Base-by-base conservation (phyloP, 495 filamentous ascomycete species). In the Cairneyella variabilis region DNA sequence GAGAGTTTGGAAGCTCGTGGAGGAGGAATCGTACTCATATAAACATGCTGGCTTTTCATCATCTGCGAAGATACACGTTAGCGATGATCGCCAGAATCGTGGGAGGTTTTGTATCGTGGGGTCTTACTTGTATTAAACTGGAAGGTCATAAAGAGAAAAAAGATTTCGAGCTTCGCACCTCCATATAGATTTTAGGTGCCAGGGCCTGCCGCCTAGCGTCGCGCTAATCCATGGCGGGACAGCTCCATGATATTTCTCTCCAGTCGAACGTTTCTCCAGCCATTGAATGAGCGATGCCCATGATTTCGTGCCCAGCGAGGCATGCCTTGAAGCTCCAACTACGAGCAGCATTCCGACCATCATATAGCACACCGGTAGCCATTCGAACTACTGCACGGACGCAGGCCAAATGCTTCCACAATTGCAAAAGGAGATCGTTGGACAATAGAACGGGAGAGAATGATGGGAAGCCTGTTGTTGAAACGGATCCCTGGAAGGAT, bases 21-120 rank as follows among this genome's bases (percentile, higher is more conserved):
- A 76, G 76, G 76, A 74, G 78, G 80, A 75, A 82, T 81, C 79
- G 72, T 72, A 77, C 79, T 96, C 90, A 92, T 84, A 85, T 71
- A 62, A 83, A 86, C 92, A 97, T 92, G 77, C 88, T 87, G 87
- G 82, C 89, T 88, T 96, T 95, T 97, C 93, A 97, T 98, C 93
- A 97, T 95, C 89, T 96, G 67, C 3, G 48, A 56, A 41, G 46
- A 46, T 42, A 34, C 12, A 25, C 39, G 66, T 85, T 69, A 85
- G 81, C 64, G n/a, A n/a, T n/a, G n/a, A n/a, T n/a, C n/a, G n/a
- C n/a, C n/a, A n/a, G n/a, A n/a, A n/a, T n/a, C n/a, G n/a, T n/a
- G n/a, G n/a, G n/a, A n/a, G n/a, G n/a, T n/a, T n/a, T n/a, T n/a
- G n/a, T n/a, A n/a, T n/a, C n/a, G n/a, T n/a, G n/a, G 53, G 47